phyloP scores from a whole-genome alignment of 331 rosid genomes.

The Phaseolus coccineus region DNA sequence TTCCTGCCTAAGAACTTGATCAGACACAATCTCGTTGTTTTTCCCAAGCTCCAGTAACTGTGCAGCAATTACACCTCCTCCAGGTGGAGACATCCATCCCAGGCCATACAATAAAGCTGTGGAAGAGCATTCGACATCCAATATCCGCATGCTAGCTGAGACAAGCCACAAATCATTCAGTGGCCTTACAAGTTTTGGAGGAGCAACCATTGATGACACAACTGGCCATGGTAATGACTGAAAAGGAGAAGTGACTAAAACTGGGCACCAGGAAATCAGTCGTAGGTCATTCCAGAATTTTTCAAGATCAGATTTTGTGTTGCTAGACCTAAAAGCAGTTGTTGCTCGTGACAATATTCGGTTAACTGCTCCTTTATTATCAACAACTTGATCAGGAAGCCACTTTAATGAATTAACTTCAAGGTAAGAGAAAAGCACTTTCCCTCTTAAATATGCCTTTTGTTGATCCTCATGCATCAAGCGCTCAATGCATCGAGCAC shows the following conservation, averaged over 20 bases:
- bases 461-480: slow-evolving; percentile 82
- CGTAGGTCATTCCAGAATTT: slow-evolving; percentile 91
- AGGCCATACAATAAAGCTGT: slow-evolving; percentile 76
- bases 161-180: slow-evolving; percentile 86
- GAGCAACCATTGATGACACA: slow-evolving; percentile 90
- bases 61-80: slow-evolving; percentile 98
- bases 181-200: slow-evolving; percentile 92
- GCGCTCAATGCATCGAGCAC: slow-evolving; percentile 82
- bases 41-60: slow-evolving; percentile 97
- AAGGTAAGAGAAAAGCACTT: slow-evolving; percentile 85
- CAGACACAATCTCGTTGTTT: slow-evolving; percentile 85
- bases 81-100: slow-evolving; percentile 94
- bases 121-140: slow-evolving; percentile 93
- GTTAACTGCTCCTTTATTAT: slow-evolving; percentile 74
- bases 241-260: slow-evolving; percentile 77
- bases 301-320: slow-evolving; percentile 76
- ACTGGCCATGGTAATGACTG: slow-evolving; percentile 90
- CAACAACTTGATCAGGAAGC: slow-evolving; percentile 73
- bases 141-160: slow-evolving; percentile 96
- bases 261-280: slow-evolving; percentile 95
- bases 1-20: slow-evolving; percentile 93
- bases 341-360: slow-evolving; percentile 83
- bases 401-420: slow-evolving; percentile 96
- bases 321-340: slow-evolving; percentile 67
- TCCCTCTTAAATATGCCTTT: slow-evolving; percentile 79